Base-by-base conservation (phyloP, 2,329 filamentous ascomycete genomes). In the Amylocarpus encephaloides region DNA sequence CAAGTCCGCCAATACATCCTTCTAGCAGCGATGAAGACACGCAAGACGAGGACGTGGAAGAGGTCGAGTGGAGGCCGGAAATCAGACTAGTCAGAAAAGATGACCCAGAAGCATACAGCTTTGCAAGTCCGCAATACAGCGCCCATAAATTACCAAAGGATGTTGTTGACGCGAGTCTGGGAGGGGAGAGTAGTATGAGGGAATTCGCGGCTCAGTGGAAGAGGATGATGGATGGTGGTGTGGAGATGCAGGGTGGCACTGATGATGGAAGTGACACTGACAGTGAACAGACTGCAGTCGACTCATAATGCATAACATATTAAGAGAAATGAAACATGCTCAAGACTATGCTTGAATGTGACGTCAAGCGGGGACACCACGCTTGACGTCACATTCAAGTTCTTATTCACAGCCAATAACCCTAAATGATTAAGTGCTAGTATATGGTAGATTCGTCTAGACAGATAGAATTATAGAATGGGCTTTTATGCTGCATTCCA, bases 101-200 rank as follows among this genome's bases (percentile, higher is more conserved):
- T 56, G 92, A 97, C 58, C 89, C 91, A 0, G 87, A 92, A 53
- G 91, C 91, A 1, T 93, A 89, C 65, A 86, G 86, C 59, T 94
- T 96, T 65, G 83, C 80, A 57, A 86, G 87, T 4, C 80, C 89
- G 1, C 87, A 92, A 63, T 97, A 95, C 68, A 95, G 90, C 54
- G 92, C 93, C 2, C 92, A 97, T 66, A 98, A 97, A 70, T 71
- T 98, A 60, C 93, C 93, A 0, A 90, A 85, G 67, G 93, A 98
- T 60, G 89, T 97, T 2, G 91, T 96, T 1, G 81, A 85, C 59
- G 83, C 82, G 16, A 79, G 80, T 58, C 62, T 78, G 58, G 77
- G 77, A 1, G 86, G 86, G 3, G 81, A 87, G 49, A 87, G 86
- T 2, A 86, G 85, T 0, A 77, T 97, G 71, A 77, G 84, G 53